These are phyloP conservation scores for Kokia cookei DNA, from an alignment of 441 rosid genomes.

Conservation along the genomic window DNA sequence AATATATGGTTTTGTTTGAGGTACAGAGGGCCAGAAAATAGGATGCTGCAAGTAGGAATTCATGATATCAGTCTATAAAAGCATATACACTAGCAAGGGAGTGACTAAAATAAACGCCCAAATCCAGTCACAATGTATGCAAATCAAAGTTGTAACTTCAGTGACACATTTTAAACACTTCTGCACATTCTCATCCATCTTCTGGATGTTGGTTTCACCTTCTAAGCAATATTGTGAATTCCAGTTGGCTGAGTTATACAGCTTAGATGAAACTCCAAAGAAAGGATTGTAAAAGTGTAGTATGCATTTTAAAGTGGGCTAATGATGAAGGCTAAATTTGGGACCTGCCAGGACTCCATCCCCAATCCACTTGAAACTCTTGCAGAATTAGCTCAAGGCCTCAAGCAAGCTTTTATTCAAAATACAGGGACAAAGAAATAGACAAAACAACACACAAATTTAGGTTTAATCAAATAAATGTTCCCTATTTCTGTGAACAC, in stretches of 20 bases:
- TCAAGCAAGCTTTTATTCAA: not conserved
- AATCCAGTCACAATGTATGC: not conserved
- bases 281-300: not conserved
- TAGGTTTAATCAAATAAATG: not conserved
- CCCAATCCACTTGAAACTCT: not conserved
- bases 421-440: not conserved
- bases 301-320: not conserved
- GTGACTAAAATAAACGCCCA: not conserved
- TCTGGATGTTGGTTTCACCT: not conserved
- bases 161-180: not conserved
- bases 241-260: not conserved
- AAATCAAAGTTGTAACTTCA: not conserved
- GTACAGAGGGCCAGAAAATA: slow-evolving; percentile 12
- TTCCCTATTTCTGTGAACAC: not conserved
- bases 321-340: not conserved
- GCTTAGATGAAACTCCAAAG: not conserved
- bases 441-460: not conserved
- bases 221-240: not conserved
- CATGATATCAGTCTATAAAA: slow-evolving; percentile 10
- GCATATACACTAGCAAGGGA: not conserved
- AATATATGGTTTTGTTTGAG: slow-evolving; percentile 17
- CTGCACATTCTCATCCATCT: not conserved
- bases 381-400: not conserved
- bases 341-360: not conserved
- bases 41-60: slow-evolving; percentile 36